Conservation (phyloP, 257 asterid species). For the Salvia miltiorrhiza region DNA sequence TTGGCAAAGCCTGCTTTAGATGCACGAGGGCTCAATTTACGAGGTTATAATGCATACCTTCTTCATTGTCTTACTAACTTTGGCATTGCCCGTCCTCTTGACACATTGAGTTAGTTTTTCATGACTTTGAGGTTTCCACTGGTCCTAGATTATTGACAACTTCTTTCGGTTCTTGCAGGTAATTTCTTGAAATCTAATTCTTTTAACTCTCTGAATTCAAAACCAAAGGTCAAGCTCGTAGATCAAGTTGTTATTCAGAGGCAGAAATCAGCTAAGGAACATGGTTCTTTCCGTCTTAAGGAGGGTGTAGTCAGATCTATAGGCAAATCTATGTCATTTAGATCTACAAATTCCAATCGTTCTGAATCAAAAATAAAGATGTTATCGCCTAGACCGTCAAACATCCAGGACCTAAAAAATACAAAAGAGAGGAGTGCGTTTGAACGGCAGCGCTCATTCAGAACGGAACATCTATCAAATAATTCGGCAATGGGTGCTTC, state of each 20-base stretch:
- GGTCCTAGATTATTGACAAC: constrained; percentile 11
- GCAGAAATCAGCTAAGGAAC: constrained; percentile 65
- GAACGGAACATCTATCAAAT: constrained; percentile 40
- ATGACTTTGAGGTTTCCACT: constrained; percentile 7
- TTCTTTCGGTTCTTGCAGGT: constrained; percentile 48
- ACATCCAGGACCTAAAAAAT: constrained; percentile 45
- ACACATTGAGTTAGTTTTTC: background rate
- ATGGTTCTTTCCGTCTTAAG: constrained; percentile 45
- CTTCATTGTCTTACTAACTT: constrained; percentile 12
- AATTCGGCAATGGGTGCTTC: constrained; percentile 38
- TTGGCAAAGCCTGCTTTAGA: constrained; percentile 46
- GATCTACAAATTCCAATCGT: constrained; percentile 44
- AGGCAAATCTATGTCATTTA: constrained; percentile 74
- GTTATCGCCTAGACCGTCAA: constrained; percentile 60
- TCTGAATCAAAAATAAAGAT: constrained; percentile 64
- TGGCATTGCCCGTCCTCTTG: constrained; percentile 8
- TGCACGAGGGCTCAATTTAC: constrained; percentile 35
- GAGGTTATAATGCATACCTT: constrained; percentile 40
- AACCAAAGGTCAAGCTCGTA: constrained; percentile 66
- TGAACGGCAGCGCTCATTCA: constrained; percentile 66
- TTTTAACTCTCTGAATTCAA: constrained; percentile 59
- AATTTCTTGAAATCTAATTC: constrained; percentile 68
- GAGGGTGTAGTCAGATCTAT: constrained; percentile 59
- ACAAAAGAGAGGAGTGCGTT: constrained; percentile 48
- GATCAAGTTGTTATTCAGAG: constrained; percentile 66